Percentiles rank a stretch among this genome's conserved stretches.
phyloP scores from a whole-genome alignment of 257 asterid genomes.

The Catharanthus roseus region DNA sequence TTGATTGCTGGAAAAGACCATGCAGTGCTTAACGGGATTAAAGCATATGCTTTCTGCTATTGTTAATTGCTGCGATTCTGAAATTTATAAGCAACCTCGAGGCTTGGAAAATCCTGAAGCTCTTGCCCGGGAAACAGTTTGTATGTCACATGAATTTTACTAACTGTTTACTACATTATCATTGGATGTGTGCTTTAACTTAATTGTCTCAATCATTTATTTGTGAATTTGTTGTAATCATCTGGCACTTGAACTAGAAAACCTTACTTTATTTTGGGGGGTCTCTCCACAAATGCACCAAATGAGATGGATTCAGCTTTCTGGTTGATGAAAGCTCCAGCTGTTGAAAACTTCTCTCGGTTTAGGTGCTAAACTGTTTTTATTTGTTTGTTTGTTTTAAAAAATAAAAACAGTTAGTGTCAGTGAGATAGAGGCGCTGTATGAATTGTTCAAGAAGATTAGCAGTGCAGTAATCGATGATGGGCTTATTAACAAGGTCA shows the following conservation, averaged over 20 bases:
- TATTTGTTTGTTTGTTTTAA: background rate
- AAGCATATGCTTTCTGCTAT: slow-evolving; percentile 45
- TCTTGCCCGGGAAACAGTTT: slow-evolving; percentile 49
- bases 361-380: background rate
- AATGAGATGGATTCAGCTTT: slow-evolving; percentile 3
- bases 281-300: background rate
- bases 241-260: background rate
- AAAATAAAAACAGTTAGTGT: slow-evolving; percentile 58
- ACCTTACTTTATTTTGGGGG: background rate
- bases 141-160: slow-evolving; percentile 15
- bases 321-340: background rate
- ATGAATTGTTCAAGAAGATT: slow-evolving; percentile 74
- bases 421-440: slow-evolving; percentile 82
- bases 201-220: background rate
- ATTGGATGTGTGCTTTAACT: background rate
- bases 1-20: slow-evolving; percentile 44
- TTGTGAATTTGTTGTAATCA: background rate
- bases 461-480: slow-evolving; percentile 85
- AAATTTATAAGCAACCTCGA: slow-evolving; percentile 53
- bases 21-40: slow-evolving; percentile 57
- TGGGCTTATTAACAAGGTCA: slow-evolving; percentile 86
- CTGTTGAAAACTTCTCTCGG: too few species aligned
- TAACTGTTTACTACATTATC: background rate
- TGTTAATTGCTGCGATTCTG: slow-evolving; percentile 56
- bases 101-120: slow-evolving; percentile 65